Evolutionary conservation across 2,329 filamentous ascomycete genomes (phyloP).

Genomic region (Celoporthe dispersa): DNA sequence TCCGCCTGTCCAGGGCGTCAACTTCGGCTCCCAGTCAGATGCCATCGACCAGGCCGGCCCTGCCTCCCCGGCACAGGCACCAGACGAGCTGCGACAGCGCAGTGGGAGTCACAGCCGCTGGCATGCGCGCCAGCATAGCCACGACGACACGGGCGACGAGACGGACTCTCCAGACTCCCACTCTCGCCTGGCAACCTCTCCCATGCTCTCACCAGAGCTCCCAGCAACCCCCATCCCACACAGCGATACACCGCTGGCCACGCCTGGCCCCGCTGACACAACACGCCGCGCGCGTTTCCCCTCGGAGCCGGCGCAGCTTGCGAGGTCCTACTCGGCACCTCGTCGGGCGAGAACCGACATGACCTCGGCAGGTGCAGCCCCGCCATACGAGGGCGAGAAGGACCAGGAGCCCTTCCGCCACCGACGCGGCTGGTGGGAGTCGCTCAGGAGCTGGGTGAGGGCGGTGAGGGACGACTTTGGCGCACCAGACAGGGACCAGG

Average conservation of each 20-base stretch:
- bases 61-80: background rate
- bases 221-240: background rate
- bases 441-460: slow-evolving; percentile 20
- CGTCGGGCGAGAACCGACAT: slow-evolving; percentile 6
- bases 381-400: slow-evolving; percentile 15
- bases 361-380: background rate
- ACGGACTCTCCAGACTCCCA: background rate
- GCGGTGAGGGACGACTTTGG: slow-evolving; percentile 24
- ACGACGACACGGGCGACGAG: slow-evolving; percentile 6
- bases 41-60: background rate
- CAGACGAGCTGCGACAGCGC: background rate
- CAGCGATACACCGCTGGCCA: background rate
- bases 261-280: background rate
- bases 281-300: slow-evolving; percentile 17
- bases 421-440: slow-evolving; percentile 22
- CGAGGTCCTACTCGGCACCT: slow-evolving; percentile 17
- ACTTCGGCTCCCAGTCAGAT: slow-evolving; percentile 12
- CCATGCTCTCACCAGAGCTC: background rate
- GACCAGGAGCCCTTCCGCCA: slow-evolving; percentile 24
- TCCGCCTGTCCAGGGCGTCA: slow-evolving; percentile 24
- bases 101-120: background rate
- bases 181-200: background rate
- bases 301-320: slow-evolving; percentile 12
- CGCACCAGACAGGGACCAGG: slow-evolving; percentile 20
- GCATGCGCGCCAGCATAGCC: background rate